A percentile compares a stretch with the other conserved stretches of the same genome.
Conservation (phyloP, 257 asterid genomes). For the Fraxinus americana region DNA sequence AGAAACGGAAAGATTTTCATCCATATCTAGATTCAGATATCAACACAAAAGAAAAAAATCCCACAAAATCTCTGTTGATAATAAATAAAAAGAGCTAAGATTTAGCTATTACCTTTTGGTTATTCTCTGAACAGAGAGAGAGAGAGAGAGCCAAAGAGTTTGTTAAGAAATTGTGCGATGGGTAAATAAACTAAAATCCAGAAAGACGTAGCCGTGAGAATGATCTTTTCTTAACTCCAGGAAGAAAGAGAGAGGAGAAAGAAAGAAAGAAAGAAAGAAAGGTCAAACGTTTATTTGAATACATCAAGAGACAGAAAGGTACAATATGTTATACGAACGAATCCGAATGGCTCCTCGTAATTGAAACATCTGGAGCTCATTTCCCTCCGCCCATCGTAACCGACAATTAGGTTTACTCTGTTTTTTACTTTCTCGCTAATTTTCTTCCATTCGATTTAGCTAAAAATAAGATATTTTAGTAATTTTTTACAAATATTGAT, state of each 20-base stretch:
- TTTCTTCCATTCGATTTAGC: too few species aligned
- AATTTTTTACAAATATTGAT: too few species aligned
- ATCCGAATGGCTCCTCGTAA: too few species aligned
- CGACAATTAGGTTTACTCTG: too few species aligned
- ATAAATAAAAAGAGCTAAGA: conserved; percentile 7
- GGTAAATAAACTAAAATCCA: neutral
- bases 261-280: neutral
- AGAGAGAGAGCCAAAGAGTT: neutral
- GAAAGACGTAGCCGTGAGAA: neutral
- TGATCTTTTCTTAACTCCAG: neutral
- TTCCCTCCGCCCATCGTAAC: too few species aligned
- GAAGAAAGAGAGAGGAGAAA: neutral
- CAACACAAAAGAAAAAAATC: neutral
- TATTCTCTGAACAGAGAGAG: neutral
- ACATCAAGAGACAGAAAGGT: too few species aligned
- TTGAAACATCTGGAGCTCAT: too few species aligned
- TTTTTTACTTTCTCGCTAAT: too few species aligned
- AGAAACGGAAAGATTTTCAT: neutral
- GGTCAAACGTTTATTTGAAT: too few species aligned
- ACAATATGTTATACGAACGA: too few species aligned
- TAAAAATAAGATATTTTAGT: too few species aligned
- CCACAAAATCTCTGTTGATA: neutral
- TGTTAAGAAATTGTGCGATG: neutral
- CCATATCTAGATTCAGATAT: neutral
- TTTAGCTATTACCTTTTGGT: conserved; percentile 18